Evolutionary conservation across 768 basidiomycete species (phyloP).

Genomic region (Rossbeevera mucosa): DNA sequence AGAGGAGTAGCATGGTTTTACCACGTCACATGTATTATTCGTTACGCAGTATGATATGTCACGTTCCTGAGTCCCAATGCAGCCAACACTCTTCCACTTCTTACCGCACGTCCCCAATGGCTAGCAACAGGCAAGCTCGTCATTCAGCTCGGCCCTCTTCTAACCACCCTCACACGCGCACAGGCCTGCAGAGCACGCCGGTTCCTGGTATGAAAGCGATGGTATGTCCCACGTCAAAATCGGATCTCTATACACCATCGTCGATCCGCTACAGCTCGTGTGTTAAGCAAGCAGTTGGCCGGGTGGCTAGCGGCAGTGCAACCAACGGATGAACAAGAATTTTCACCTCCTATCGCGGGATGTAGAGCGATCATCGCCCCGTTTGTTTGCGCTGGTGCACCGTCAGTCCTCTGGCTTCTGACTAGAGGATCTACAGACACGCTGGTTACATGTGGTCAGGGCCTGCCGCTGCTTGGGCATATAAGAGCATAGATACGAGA

Average conservation of each 20-base stretch:
- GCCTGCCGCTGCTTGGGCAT: conserved; percentile 92
- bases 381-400: conserved; percentile 44
- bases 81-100: conserved; percentile 15
- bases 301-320: conserved; percentile 60
- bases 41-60: conserved; percentile 44
- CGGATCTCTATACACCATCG: conserved; percentile 12
- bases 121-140: conserved; percentile 23
- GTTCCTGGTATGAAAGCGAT: conserved; percentile 81
- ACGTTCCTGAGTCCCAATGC: conserved; percentile 20
- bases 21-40: conserved; percentile 40
- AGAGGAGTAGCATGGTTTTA: conserved; percentile 69
- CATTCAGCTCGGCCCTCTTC: not conserved
- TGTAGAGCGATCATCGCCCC: conserved; percentile 93
- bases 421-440: conserved; percentile 51
- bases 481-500: conserved; percentile 77
- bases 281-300: conserved; percentile 58
- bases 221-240: conserved; percentile 37
- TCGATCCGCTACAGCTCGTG: conserved; percentile 39
- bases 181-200: conserved; percentile 78
- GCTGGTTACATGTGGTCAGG: conserved; percentile 97
- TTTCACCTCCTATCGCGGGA: conserved; percentile 62
- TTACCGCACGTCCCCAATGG: conserved; percentile 24
- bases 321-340: conserved; percentile 39
- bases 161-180: not conserved
- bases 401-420: conserved; percentile 2